Base-by-base conservation (phyloP, 2,329 filamentous ascomycete species). In the Mycogone perniciosa region DNA sequence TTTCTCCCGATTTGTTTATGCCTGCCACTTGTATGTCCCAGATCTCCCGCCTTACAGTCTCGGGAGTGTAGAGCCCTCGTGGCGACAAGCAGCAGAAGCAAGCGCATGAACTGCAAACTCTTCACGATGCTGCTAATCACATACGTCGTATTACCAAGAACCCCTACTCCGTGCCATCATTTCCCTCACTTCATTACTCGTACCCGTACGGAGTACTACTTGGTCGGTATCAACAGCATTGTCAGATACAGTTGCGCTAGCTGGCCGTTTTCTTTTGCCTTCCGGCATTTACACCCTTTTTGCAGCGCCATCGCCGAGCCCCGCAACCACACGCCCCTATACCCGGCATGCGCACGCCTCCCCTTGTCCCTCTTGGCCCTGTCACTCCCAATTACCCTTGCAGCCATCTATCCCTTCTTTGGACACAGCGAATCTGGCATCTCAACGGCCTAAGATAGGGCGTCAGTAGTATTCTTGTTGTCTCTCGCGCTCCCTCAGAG, bases 371-470 rank as follows among this genome's bases (percentile, higher is more conserved):
- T 35, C 38, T 43, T 44, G 38, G 31, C 30, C 39, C 40, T 11
- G 13, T 48, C 41, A 38, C 45, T 34, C 39, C 34, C 20, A 20
- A 38, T 44, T 10, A 48, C 33, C 51, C 51, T 51, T 53, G 51
- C 40, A 44, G 39, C 10, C 44, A 13, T 41, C 46, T 39, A 47
- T 41, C 44, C 48, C 31, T 44, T 39, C 10, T 11, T 30, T 52
- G 46, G 46, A 56, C 48, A 44, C 44, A 46, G 51, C 39, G 41
- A 56, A 55, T 56, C 52, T 57, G 54, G 54, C 52, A 56, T 55
- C 52, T 56, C 44, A 57, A 53, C 51, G 52, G 48, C 44, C 44
- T 43, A 51, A 44, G 47, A 46, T 27, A 11, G 33, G 37, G 39
- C 10, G 48, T 27, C 3, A 20, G 20, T 20, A 20, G 20, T 20